These are phyloP conservation scores for Lactifluus echinatus DNA, from an alignment of 768 basidiomycete genomes.

Conservation along the genomic window DNA sequence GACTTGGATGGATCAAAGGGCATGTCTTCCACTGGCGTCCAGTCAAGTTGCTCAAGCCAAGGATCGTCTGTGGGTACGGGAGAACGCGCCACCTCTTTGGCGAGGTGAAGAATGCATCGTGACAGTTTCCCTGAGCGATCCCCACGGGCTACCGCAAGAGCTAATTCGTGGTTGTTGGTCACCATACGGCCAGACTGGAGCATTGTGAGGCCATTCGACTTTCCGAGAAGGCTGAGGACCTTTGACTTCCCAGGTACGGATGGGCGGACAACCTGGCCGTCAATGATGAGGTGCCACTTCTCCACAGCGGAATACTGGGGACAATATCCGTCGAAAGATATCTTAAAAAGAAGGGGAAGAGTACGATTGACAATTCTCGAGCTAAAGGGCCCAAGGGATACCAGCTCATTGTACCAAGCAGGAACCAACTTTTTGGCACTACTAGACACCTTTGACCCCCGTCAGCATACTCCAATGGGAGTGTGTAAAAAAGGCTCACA, in stretches of 20 bases:
- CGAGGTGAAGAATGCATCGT: conserved; percentile 35
- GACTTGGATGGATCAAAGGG: background rate
- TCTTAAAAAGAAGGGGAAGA: conserved; percentile 58
- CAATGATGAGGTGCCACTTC: conserved; percentile 57
- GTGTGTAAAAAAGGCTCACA: conserved; percentile 21
- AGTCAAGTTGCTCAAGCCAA: conserved; percentile 62
- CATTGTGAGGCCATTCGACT: conserved; percentile 38
- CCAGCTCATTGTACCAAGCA: conserved; percentile 49
- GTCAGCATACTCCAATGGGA: background rate
- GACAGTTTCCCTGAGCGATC: conserved; percentile 30
- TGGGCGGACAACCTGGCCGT: conserved; percentile 30
- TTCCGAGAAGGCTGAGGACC: conserved; percentile 37
- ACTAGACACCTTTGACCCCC: background rate
- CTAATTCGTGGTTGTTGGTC: conserved; percentile 37
- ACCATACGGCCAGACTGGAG: conserved; percentile 37
- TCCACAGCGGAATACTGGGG: conserved; percentile 45
- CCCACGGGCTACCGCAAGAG: conserved; percentile 38
- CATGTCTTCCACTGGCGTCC: conserved; percentile 34
- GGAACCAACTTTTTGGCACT: conserved; percentile 25
- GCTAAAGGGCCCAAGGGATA: conserved; percentile 35
- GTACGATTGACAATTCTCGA: conserved; percentile 39
- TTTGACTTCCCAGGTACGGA: conserved; percentile 38
- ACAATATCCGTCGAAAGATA: conserved; percentile 54
- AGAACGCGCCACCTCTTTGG: conserved; percentile 27
- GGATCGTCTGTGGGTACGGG: conserved; percentile 32